Conservation (phyloP, 495 filamentous ascomycete species). For the Aspergillus ostianus region DNA sequence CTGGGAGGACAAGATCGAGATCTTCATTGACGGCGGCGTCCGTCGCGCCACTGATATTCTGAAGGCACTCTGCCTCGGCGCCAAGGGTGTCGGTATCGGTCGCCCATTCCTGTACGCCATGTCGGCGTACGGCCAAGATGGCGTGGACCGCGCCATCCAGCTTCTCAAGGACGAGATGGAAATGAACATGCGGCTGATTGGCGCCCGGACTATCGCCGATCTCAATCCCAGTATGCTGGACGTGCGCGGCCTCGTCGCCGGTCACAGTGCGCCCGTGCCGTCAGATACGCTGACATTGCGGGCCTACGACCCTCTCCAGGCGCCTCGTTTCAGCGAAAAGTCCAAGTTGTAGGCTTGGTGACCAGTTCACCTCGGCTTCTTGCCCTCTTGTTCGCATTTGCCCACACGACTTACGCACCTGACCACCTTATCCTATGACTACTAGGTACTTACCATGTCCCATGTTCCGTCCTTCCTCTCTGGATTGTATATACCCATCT, state of each 20-base stretch:
- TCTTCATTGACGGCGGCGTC: slow-evolving; percentile 89
- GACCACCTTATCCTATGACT: background rate
- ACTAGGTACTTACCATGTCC: background rate
- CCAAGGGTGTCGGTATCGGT: slow-evolving; percentile 91
- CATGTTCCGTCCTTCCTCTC: background rate
- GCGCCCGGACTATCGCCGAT: slow-evolving; percentile 68
- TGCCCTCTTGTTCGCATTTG: background rate
- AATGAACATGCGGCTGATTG: slow-evolving; percentile 97
- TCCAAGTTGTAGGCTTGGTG: slow-evolving; percentile 44
- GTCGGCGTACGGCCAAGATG: slow-evolving; percentile 84
- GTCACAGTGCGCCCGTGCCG: slow-evolving; percentile 68
- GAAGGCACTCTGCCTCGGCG: slow-evolving; percentile 92
- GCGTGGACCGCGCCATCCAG: slow-evolving; percentile 90
- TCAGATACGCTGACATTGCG: slow-evolving; percentile 62
- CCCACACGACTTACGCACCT: background rate
- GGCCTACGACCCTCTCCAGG: slow-evolving; percentile 65
- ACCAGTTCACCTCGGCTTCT: background rate
- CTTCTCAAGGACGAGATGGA: slow-evolving; percentile 97
- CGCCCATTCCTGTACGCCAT: slow-evolving; percentile 95
- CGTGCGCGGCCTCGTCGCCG: slow-evolving; percentile 61
- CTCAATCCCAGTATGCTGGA: slow-evolving; percentile 79
- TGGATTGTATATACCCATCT: slow-evolving; percentile 8
- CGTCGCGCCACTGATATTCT: slow-evolving; percentile 91
- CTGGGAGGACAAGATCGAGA: slow-evolving; percentile 79
- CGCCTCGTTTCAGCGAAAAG: slow-evolving; percentile 59